These are phyloP conservation scores for Citropsis articulata DNA, from an alignment of 345 rosid species.

Conservation along the genomic window DNA sequence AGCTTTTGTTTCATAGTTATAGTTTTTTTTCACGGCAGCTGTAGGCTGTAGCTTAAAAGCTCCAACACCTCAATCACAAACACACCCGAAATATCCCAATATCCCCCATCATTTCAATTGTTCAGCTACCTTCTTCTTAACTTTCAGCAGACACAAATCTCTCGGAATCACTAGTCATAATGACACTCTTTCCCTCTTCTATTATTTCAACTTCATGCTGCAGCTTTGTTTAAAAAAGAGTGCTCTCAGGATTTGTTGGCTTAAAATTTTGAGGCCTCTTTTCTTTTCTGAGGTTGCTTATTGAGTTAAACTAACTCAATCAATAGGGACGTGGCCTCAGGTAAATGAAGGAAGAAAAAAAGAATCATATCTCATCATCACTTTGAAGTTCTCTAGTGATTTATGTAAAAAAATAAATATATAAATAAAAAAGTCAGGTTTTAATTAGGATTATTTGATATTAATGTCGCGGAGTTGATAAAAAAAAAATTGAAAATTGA, in stretches of 20 bases:
- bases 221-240: no score
- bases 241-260: constrained; percentile 7
- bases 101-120: constrained; percentile 19
- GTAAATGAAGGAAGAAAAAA: not conserved
- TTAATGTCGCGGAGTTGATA: not conserved
- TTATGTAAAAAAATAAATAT: not conserved
- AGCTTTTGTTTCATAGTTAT: no score
- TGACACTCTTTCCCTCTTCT: not conserved
- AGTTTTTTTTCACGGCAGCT: no score
- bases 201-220: not conserved
- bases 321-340: not conserved
- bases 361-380: not conserved
- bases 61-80: no score
- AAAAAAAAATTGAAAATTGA: not conserved
- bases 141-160: not conserved
- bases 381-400: not conserved
- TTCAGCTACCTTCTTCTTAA: not conserved
- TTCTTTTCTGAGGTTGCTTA: not conserved
- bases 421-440: not conserved
- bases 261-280: not conserved
- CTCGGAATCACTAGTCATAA: not conserved
- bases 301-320: not conserved
- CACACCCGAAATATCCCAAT: constrained; percentile 30
- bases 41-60: no score
- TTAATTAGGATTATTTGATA: no score